phyloP scores from a whole-genome alignment of 1,284 basidiomycete genomes.

The Leccinum griseonigrum region DNA sequence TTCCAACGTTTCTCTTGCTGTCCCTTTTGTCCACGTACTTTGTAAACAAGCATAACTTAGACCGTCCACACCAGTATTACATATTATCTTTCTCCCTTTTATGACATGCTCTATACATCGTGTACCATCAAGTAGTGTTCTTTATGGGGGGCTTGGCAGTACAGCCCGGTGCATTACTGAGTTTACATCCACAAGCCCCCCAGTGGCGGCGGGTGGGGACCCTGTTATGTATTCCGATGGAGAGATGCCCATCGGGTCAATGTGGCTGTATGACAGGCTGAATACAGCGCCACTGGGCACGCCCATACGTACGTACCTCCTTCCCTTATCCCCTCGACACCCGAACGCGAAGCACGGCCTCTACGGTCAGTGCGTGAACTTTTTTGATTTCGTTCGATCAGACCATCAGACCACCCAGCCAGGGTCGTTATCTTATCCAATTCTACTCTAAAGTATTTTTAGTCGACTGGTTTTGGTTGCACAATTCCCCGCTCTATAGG shows the following conservation, averaged over 20 bases:
- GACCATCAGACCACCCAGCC: not conserved
- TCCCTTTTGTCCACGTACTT: not conserved
- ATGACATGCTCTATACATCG: not conserved
- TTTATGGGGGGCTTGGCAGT: not conserved
- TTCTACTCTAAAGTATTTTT: not conserved
- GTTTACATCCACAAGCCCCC: no score
- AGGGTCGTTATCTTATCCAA: not conserved
- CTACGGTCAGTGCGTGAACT: not conserved
- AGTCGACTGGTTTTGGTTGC: not conserved
- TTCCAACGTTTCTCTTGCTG: not conserved
- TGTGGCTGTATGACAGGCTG: not conserved
- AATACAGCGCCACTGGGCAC: not conserved
- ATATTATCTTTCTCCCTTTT: not conserved
- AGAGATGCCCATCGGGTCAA: not conserved
- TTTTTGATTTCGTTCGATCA: not conserved
- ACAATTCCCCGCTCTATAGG: not conserved
- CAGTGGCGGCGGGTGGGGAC: not conserved
- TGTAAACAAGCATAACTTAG: not conserved
- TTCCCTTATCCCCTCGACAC: not conserved
- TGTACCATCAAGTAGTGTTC: not conserved
- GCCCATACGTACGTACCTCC: not conserved
- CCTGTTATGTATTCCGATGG: not conserved
- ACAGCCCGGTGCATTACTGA: no score
- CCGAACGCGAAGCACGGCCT: not conserved
- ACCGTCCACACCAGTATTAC: not conserved